These are phyloP conservation scores for Myriosclerotinia scirpicola DNA, from an alignment of 2,329 filamentous ascomycete species.

Conservation along the genomic window DNA sequence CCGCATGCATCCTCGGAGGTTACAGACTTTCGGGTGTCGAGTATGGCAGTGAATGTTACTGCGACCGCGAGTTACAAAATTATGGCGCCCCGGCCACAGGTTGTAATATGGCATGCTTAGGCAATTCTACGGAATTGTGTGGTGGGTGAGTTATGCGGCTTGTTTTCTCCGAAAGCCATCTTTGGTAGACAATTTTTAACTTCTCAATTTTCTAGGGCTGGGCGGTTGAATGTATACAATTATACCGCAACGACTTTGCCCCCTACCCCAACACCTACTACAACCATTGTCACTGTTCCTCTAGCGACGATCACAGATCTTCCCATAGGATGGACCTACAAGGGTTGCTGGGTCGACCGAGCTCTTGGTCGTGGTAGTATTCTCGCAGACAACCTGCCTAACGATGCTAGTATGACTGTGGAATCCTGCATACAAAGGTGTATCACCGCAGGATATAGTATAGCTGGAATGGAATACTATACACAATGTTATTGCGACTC, in stretches of 20 bases:
- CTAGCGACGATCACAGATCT: conserved; percentile 27
- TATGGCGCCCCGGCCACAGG: conserved; percentile 21
- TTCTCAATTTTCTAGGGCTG: conserved; percentile 7
- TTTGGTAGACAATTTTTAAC: neutral
- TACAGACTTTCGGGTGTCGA: conserved; percentile 40
- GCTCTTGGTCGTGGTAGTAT: conserved; percentile 29
- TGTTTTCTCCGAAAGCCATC: neutral
- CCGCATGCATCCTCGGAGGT: conserved; percentile 40
- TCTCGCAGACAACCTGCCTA: conserved; percentile 25
- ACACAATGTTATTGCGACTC: conserved; percentile 39
- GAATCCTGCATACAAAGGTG: conserved; percentile 40
- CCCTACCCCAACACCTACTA: conserved; percentile 20
- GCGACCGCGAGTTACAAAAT: conserved; percentile 26
- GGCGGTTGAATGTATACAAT: conserved; percentile 33
- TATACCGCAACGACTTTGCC: conserved; percentile 25
- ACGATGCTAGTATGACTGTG: conserved; percentile 28
- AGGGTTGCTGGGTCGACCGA: conserved; percentile 35
- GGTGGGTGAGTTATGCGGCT: conserved; percentile 31
- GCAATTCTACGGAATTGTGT: conserved; percentile 39
- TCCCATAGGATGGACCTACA: conserved; percentile 32
- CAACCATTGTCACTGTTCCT: conserved; percentile 9
- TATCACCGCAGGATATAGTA: conserved; percentile 32
- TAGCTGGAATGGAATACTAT: conserved; percentile 42
- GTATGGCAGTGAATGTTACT: conserved; percentile 40
- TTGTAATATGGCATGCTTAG: conserved; percentile 35